phyloP scores from a whole-genome alignment of 108 stramenopile species.

The Epithemia pelagica region DNA sequence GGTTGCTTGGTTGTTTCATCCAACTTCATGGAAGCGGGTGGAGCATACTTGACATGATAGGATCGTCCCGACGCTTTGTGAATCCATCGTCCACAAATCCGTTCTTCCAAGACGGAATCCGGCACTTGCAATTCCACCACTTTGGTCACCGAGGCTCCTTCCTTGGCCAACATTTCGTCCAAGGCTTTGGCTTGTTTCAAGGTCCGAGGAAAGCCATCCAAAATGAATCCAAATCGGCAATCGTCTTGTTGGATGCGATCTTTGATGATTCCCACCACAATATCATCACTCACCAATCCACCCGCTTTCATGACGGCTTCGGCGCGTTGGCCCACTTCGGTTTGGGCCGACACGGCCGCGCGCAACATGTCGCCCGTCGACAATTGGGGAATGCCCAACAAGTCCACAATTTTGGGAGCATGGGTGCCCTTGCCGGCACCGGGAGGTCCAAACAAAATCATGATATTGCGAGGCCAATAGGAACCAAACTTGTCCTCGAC shows the following conservation, averaged over 20 bases:
- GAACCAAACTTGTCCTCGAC: slow-evolving; percentile 76
- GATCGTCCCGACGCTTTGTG: slow-evolving; percentile 89
- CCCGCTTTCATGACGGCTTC: slow-evolving; percentile 98
- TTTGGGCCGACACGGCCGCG: slow-evolving; percentile 92
- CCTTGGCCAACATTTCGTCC: slow-evolving; percentile 88
- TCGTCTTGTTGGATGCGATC: slow-evolving; percentile 88
- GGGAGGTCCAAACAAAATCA: slow-evolving; percentile 57
- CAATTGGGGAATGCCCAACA: slow-evolving; percentile 82
- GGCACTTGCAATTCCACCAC: slow-evolving; percentile 92
- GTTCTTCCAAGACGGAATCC: slow-evolving; percentile 92
- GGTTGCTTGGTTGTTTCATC: slow-evolving; percentile 49
- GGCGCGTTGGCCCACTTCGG: slow-evolving; percentile 94
- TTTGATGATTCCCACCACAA: slow-evolving; percentile 93
- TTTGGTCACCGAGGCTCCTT: slow-evolving; percentile 85
- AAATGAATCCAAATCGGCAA: slow-evolving; percentile 95
- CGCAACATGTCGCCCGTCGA: slow-evolving; percentile 99
- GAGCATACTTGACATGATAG: slow-evolving; percentile 97
- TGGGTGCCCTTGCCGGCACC: slow-evolving; percentile 86
- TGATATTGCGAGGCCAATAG: slow-evolving; percentile 90
- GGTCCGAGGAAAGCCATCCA: slow-evolving; percentile 97
- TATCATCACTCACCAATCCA: slow-evolving; percentile 92
- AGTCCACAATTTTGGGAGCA: slow-evolving; percentile 79
- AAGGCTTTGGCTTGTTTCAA: slow-evolving; percentile 91
- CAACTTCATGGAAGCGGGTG: slow-evolving; percentile 80
- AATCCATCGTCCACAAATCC: slow-evolving; percentile 96